Conservation (phyloP, 2,329 filamentous ascomycete genomes). For the Huntiella savannae region DNA sequence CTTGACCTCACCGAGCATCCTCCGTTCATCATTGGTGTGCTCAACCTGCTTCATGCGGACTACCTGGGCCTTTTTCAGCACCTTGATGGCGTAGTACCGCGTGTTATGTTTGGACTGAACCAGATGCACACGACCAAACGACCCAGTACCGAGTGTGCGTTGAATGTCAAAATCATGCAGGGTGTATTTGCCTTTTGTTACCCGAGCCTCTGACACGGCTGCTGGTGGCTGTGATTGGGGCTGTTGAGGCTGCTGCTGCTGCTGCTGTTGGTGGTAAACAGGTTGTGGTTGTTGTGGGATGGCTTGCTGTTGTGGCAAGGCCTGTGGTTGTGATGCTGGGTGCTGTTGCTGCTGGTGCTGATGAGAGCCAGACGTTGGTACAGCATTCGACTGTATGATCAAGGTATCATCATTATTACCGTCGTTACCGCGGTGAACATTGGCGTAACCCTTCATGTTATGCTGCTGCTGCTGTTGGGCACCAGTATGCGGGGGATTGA, state of each 20-base stretch:
- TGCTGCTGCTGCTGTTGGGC: constrained; percentile 14
- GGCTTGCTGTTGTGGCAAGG: constrained; percentile 33
- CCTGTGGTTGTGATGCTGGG: constrained; percentile 23
- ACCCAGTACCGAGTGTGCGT: constrained; percentile 85
- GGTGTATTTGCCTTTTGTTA: constrained; percentile 95
- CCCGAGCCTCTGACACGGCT: constrained; percentile 28
- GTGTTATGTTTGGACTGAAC: constrained; percentile 97
- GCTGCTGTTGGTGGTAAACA: constrained; percentile 7
- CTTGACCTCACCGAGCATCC: constrained; percentile 91
- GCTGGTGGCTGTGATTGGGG: constrained; percentile 14
- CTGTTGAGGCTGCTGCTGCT: constrained; percentile 16
- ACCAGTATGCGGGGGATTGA: constrained; percentile 6
- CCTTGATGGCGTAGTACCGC: constrained; percentile 95
- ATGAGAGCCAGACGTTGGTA: constrained; percentile 12
- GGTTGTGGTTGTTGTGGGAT: constrained; percentile 43
- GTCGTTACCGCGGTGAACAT: constrained; percentile 32
- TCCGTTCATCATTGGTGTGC: constrained; percentile 93
- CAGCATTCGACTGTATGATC: constrained; percentile 16
- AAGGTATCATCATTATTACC: constrained; percentile 13
- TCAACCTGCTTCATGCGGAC: constrained; percentile 99
- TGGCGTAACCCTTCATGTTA: constrained; percentile 10
- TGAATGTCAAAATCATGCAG: constrained; percentile 76
- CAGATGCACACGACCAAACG: constrained; percentile 88
- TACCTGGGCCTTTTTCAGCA: constrained; percentile 94
- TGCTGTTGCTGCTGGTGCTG: constrained; percentile 34